These are phyloP conservation scores for Allantophomopsis cytisporea DNA, from an alignment of 2,329 filamentous ascomycete genomes.

Conservation along the genomic window DNA sequence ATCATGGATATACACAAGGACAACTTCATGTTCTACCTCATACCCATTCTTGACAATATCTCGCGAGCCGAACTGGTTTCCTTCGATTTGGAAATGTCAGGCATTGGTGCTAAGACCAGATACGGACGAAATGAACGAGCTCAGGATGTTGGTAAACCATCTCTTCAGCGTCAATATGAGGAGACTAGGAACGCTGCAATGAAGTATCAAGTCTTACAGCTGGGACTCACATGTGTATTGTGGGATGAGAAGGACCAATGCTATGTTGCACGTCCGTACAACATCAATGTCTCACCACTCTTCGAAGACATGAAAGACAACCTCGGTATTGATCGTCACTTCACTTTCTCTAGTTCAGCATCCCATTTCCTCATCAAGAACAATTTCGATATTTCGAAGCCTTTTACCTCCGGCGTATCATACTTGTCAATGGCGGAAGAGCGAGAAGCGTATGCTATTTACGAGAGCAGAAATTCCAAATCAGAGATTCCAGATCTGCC, in stretches of 20 bases:
- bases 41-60: slow-evolving; percentile 42
- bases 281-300: slow-evolving; percentile 46
- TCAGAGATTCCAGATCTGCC: slow-evolving; percentile 11
- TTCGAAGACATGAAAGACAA: slow-evolving; percentile 24
- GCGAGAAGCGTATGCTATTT: slow-evolving; percentile 1
- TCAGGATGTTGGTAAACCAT: slow-evolving; percentile 26
- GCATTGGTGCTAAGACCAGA: slow-evolving; percentile 31
- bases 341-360: slow-evolving; percentile 30
- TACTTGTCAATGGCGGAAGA: slow-evolving; percentile 51
- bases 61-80: slow-evolving; percentile 46
- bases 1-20: slow-evolving; percentile 41
- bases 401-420: slow-evolving; percentile 41
- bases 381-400: slow-evolving; percentile 40
- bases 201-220: slow-evolving; percentile 48
- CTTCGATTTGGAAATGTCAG: slow-evolving; percentile 54
- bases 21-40: slow-evolving; percentile 32
- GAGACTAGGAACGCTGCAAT: slow-evolving; percentile 47
- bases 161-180: slow-evolving; percentile 44
- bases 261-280: slow-evolving; percentile 50
- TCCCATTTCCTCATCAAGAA: slow-evolving; percentile 45
- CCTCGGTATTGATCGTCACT: slow-evolving; percentile 44
- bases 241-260: slow-evolving; percentile 26
- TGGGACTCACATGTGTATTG: slow-evolving; percentile 52
- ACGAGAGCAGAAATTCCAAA: too few relatives aligned
- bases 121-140: slow-evolving; percentile 12